These are phyloP conservation scores for Fusarium tjaetaba DNA, from an alignment of 2,329 filamentous ascomycete species.

Conservation along the genomic window DNA sequence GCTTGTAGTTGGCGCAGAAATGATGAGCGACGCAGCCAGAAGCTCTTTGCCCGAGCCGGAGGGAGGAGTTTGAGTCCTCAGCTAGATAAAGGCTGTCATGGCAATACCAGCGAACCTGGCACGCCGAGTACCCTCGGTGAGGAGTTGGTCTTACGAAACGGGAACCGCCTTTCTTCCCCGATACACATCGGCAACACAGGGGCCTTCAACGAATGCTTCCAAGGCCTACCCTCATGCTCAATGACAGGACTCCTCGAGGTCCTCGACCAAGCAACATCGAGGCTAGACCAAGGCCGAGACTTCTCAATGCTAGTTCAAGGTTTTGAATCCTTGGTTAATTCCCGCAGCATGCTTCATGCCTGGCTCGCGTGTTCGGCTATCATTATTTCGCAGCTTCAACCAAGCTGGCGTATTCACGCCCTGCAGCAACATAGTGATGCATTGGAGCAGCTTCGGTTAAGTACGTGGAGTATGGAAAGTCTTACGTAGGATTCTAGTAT, in stretches of 20 bases:
- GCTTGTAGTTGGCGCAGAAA: no score
- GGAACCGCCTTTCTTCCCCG: background rate
- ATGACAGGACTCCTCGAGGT: background rate
- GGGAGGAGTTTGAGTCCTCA: background rate
- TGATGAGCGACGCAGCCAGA: accelerated
- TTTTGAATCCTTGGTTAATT: background rate
- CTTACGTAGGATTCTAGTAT: background rate
- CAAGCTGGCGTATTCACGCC: background rate
- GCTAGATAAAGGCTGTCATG: background rate
- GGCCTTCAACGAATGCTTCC: background rate
- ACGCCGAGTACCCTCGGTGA: accelerated
- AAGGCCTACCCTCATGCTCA: background rate
- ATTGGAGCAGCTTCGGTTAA: background rate
- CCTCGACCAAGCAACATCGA: background rate
- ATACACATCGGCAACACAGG: no score
- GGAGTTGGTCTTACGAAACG: background rate
- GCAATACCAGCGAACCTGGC: no score
- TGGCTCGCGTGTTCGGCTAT: background rate
- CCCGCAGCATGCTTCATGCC: background rate
- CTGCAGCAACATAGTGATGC: background rate
- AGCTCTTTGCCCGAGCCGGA: accelerated
- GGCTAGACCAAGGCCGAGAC: background rate
- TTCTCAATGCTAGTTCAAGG: background rate
- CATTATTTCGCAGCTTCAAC: background rate
- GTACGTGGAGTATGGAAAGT: background rate